phyloP scores from a whole-genome alignment of 768 basidiomycete genomes.

The Leccinellum luteum region DNA sequence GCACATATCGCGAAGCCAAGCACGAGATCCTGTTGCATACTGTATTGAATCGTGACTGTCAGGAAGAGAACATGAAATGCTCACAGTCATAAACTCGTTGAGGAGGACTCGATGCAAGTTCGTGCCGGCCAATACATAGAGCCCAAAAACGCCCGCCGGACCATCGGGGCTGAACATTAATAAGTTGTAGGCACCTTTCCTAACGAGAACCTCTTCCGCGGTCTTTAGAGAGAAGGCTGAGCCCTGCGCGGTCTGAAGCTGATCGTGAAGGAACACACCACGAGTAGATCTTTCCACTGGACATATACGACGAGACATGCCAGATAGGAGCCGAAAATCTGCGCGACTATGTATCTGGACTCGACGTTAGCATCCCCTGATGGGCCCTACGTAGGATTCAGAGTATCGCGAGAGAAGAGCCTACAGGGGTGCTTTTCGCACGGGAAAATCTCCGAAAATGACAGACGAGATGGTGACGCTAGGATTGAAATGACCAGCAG shows the following conservation, averaged over 20 bases:
- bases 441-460: conserved; percentile 55
- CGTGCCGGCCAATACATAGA: conserved; percentile 33
- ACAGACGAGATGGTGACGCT: conserved; percentile 53
- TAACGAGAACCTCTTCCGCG: conserved; percentile 30
- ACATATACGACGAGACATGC: conserved; percentile 59
- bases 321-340: conserved; percentile 63
- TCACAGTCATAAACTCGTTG: conserved; percentile 40
- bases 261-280: conserved; percentile 46
- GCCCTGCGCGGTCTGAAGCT: conserved; percentile 17
- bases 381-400: not conserved
- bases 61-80: not conserved
- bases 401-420: conserved; percentile 14
- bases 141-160: conserved; percentile 38
- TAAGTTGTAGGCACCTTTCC: conserved; percentile 26
- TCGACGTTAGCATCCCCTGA: conserved; percentile 10
- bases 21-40: conserved; percentile 15
- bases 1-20: conserved; percentile 24
- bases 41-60: not conserved
- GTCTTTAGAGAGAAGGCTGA: conserved; percentile 6
- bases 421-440: conserved; percentile 49
- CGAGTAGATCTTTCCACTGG: conserved; percentile 56
- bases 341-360: conserved; percentile 62
- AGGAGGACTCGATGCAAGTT: conserved; percentile 35
- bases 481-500: conserved; percentile 67
- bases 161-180: conserved; percentile 37